These are phyloP conservation scores for Kodamaea jinghongensis DNA, from an alignment of 805 yeast species.

Conservation along the genomic window DNA sequence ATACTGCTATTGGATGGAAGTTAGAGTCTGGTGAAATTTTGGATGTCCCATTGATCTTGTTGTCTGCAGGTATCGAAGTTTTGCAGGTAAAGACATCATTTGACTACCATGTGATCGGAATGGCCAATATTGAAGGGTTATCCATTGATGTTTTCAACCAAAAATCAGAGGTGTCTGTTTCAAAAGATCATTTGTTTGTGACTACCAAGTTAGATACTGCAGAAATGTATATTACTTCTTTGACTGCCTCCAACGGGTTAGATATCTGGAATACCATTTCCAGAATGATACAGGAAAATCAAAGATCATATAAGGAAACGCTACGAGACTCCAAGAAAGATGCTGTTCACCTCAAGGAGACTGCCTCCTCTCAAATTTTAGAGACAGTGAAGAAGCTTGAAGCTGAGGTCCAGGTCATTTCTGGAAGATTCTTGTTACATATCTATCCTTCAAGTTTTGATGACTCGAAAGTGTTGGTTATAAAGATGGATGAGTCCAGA, in stretches of 20 bases:
- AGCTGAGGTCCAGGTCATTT: slow-evolving; percentile 62
- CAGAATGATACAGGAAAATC: slow-evolving; percentile 71
- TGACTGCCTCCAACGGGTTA: slow-evolving; percentile 78
- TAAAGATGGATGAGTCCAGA: slow-evolving; percentile 53
- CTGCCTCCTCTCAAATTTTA: slow-evolving; percentile 17
- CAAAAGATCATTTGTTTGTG: slow-evolving; percentile 62
- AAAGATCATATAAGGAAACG: slow-evolving; percentile 71
- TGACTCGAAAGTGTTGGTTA: slow-evolving; percentile 72
- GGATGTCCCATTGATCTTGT: slow-evolving; percentile 65
- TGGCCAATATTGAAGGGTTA: slow-evolving; percentile 50
- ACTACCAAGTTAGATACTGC: slow-evolving; percentile 48
- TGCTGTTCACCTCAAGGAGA: slow-evolving; percentile 6
- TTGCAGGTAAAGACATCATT: slow-evolving; percentile 64
- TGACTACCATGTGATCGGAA: slow-evolving; percentile 82
- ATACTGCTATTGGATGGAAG: slow-evolving; percentile 74
- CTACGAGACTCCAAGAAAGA: slow-evolving; percentile 48
- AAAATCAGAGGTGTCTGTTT: slow-evolving; percentile 45
- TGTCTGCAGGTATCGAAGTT: slow-evolving; percentile 54
- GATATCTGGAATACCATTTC: slow-evolving; percentile 72
- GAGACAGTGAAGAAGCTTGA: slow-evolving; percentile 47
- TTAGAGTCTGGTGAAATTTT: slow-evolving; percentile 36
- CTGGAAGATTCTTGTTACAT: slow-evolving; percentile 57
- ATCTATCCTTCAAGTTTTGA: slow-evolving; percentile 80
- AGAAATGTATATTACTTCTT: slow-evolving; percentile 69
- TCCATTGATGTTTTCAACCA: slow-evolving; percentile 66